Evolutionary conservation across 441 rosid genomes (phyloP).

Genomic region (Brassica balearica): DNA sequence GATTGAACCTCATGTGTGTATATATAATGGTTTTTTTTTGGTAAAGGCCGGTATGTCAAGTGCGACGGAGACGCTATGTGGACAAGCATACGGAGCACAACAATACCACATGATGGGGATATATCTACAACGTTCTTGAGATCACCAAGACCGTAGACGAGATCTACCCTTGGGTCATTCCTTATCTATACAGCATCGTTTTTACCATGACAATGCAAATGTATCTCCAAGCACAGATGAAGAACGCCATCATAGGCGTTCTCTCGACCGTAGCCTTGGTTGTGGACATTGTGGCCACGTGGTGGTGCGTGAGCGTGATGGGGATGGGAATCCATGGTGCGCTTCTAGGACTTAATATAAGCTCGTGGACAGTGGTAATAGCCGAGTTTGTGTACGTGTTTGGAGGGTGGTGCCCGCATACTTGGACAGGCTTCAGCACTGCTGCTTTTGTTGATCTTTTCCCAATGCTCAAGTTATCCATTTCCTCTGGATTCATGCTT

Average conservation of each 20-base stretch:
- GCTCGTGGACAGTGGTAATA: slow-evolving; percentile 50
- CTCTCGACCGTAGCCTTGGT: slow-evolving; percentile 45
- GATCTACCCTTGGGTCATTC: slow-evolving; percentile 68
- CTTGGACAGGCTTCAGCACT: slow-evolving; percentile 71
- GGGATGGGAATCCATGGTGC: slow-evolving; percentile 66
- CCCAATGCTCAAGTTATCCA: slow-evolving; percentile 68
- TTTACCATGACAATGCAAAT: slow-evolving; percentile 59
- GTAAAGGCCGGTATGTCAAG: slow-evolving; percentile 82
- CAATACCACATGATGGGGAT: slow-evolving; percentile 84
- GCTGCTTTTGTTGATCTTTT: slow-evolving; percentile 60
- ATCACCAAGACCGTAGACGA: slow-evolving; percentile 57
- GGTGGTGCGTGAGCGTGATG: slow-evolving; percentile 58
- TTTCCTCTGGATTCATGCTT: slow-evolving; percentile 75
- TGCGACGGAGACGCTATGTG: slow-evolving; percentile 87
- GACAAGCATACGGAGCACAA: slow-evolving; percentile 85
- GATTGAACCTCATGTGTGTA: not conserved
- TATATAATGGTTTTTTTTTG: not conserved
- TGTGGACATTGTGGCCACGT: slow-evolving; percentile 58
- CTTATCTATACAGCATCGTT: slow-evolving; percentile 47
- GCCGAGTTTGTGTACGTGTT: slow-evolving; percentile 61
- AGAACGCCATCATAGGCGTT: slow-evolving; percentile 58
- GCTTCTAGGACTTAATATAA: slow-evolving; percentile 55
- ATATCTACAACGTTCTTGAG: slow-evolving; percentile 75
- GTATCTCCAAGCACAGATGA: slow-evolving; percentile 75
- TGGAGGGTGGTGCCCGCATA: slow-evolving; percentile 72